Evolutionary conservation across 352 stramenopile species (phyloP), one percentile per base, ranked within the genome.

Genomic region (Phytophthora tentaculata): DNA sequence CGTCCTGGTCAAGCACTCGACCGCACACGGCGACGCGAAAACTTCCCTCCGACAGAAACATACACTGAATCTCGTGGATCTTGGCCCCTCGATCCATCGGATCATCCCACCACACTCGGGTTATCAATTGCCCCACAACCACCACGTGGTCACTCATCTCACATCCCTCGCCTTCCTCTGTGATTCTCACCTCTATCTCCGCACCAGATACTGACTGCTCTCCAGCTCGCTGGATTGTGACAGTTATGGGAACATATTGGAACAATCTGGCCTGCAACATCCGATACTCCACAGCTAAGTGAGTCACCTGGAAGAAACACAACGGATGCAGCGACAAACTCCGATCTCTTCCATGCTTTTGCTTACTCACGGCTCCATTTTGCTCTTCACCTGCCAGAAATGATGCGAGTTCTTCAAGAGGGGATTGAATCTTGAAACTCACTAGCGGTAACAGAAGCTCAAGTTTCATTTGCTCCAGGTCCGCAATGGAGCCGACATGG

Each of bases 1-100:
- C 69, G 29, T 64, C 63, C 22, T 43, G 22, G 35, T 22, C 41
- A 57, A 74, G 41, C 23, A 74, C 47, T n/a, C 56, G 68, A 61
- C 67, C 80, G 41, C 69, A 71, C 20, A 84, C 74, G 14, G 68
- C 59, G 16, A 90, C 72, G 19, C 73, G 48, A 60, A 88, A 94
- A 19, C 63, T 61, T 12, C 85, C 85, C 51, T 88, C 74, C 1
- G 85, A 86, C 37, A 94, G 62, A 67, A 94, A 92, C 35, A 91
- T 63, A 60, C 77, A 79, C 49, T 84, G 76, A 24, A 94, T 52
- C 54, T 84, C 67, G 56, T 79, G 69, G 26, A 56, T 14, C 53
- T 71, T 71, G 54, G 64, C 19, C 37, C 28, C 43, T 23, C 35
- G 14, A 49, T 71, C 51, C 43, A 41, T 56, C 26, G 35, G 50